phyloP scores from a whole-genome alignment of 73 alveolate genomes.

The Symbiodinium natans region DNA sequence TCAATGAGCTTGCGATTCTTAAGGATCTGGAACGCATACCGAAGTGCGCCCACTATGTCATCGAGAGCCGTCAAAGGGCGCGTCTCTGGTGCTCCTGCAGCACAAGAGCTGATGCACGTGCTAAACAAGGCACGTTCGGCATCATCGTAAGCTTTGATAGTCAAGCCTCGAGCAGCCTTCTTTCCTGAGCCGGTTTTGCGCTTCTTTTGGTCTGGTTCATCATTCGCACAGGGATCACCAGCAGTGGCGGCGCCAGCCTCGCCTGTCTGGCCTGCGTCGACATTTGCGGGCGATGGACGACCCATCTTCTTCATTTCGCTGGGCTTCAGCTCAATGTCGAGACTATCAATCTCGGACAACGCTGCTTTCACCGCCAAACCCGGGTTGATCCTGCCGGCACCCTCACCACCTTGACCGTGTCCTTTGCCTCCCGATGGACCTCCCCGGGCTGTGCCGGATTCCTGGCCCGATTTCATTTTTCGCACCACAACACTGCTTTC shows the following conservation, averaged over 20 bases:
- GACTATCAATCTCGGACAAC: background rate
- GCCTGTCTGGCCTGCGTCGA: background rate
- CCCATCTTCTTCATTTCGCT: slow-evolving; percentile 1
- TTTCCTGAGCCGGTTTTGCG: background rate
- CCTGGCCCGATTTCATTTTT: background rate
- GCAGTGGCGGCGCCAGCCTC: background rate
- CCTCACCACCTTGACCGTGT: too few species aligned
- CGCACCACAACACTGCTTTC: background rate
- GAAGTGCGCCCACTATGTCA: background rate
- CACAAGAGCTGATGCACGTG: too few species aligned
- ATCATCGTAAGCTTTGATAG: too few species aligned
- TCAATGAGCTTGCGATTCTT: background rate
- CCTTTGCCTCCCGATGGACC: too few species aligned
- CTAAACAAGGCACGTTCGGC: too few species aligned
- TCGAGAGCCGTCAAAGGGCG: slow-evolving; percentile 21
- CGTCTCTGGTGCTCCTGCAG: background rate
- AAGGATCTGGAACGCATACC: background rate
- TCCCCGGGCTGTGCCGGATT: too few species aligned
- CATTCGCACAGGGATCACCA: background rate
- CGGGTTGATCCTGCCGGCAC: background rate
- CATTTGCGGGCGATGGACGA: background rate
- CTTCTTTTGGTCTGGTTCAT: background rate
- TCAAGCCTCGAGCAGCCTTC: too few species aligned
- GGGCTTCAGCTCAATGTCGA: background rate
- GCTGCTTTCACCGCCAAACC: background rate